A percentile compares a stretch with the other conserved stretches of the same genome.
These are phyloP conservation scores for Sporothrix pseudoabietina DNA, from an alignment of 2,329 filamentous ascomycete genomes.

Conservation along the genomic window DNA sequence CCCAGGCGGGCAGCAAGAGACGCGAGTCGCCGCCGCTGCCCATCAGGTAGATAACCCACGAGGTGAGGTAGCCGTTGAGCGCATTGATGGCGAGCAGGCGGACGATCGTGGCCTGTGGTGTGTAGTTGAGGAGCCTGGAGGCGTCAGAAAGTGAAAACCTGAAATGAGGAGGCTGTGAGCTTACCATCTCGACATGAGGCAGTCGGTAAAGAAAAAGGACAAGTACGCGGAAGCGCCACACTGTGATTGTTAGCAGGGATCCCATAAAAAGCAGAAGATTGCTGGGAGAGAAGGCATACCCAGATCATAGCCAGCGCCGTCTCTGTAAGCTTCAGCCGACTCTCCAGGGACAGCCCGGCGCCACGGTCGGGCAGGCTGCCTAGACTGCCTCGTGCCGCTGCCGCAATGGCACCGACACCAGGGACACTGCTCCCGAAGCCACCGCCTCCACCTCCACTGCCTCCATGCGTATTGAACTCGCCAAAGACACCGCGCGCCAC, in stretches of 20 bases:
- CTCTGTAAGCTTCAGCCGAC: conserved; percentile 63
- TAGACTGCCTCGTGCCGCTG: conserved; percentile 27
- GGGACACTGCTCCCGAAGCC: not conserved
- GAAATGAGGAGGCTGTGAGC: conserved; percentile 33
- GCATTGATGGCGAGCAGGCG: conserved; percentile 75
- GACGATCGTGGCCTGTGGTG: conserved; percentile 76
- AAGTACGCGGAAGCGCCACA: conserved; percentile 76
- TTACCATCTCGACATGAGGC: conserved; percentile 80
- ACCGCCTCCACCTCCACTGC: conserved; percentile 40
- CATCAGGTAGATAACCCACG: conserved; percentile 68
- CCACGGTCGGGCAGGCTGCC: conserved; percentile 22
- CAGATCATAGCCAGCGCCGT: conserved; percentile 72
- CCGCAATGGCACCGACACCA: conserved; percentile 40
- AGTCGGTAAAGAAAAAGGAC: conserved; percentile 82
- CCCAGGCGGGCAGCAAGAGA: conserved; percentile 74
- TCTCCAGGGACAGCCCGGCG: conserved; percentile 42
- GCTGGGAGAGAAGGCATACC: conserved; percentile 47
- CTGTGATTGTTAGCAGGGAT: conserved; percentile 46
- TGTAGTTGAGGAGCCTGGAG: conserved; percentile 77
- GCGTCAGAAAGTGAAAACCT: not conserved
- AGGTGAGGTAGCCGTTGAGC: conserved; percentile 74
- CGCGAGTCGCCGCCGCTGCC: conserved; percentile 71
- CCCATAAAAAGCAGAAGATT: not conserved
- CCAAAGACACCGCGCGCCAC: conserved; percentile 32
- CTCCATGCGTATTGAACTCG: conserved; percentile 17